phyloP scores from a whole-genome alignment of 1,284 basidiomycete genomes.

The Pterula multifida region DNA sequence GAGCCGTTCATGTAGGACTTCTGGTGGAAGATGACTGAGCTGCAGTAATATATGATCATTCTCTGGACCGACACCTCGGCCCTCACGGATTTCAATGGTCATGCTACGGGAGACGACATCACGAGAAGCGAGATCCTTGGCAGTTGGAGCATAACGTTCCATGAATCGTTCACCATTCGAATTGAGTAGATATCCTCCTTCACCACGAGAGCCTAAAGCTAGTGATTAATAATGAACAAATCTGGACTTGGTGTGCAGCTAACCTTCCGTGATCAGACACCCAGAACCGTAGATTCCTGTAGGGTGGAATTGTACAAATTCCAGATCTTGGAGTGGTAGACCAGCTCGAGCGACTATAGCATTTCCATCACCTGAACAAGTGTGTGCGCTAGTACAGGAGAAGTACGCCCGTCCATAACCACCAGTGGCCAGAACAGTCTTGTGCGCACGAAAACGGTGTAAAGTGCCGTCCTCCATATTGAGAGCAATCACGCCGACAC shows the following conservation, averaged over 20 bases:
- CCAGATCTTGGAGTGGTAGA: constrained; percentile 92
- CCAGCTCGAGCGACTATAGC: constrained; percentile 98
- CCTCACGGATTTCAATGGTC: constrained; percentile 98
- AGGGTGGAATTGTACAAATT: constrained; percentile 99
- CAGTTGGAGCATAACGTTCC: constrained; percentile 99
- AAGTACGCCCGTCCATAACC: constrained; percentile 99
- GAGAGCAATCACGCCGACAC: constrained; percentile 97
- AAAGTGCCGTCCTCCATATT: constrained; percentile 99
- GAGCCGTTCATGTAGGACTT: constrained; percentile 92
- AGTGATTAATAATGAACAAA: constrained; percentile 2
- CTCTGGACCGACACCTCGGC: constrained; percentile 96
- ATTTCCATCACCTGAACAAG: constrained; percentile 98
- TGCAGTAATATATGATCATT: constrained; percentile 98
- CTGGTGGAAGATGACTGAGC: constrained; percentile 93
- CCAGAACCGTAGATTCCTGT: constrained; percentile 99
- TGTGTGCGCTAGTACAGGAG: constrained; percentile 97
- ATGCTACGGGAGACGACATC: constrained; percentile 99
- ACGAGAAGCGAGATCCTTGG: constrained; percentile 98
- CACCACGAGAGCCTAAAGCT: constrained; percentile 85
- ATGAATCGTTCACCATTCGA: constrained; percentile 99
- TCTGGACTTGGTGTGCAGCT: constrained; percentile 9
- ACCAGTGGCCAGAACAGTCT: constrained; percentile 96
- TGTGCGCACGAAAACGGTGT: constrained; percentile 96
- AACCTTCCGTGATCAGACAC: constrained; percentile 96
- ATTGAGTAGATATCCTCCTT: constrained; percentile 98